Percentiles rank a stretch among this genome's conserved stretches.
Conservation (phyloP, 306 rosid species). For the Quercus alba region DNA sequence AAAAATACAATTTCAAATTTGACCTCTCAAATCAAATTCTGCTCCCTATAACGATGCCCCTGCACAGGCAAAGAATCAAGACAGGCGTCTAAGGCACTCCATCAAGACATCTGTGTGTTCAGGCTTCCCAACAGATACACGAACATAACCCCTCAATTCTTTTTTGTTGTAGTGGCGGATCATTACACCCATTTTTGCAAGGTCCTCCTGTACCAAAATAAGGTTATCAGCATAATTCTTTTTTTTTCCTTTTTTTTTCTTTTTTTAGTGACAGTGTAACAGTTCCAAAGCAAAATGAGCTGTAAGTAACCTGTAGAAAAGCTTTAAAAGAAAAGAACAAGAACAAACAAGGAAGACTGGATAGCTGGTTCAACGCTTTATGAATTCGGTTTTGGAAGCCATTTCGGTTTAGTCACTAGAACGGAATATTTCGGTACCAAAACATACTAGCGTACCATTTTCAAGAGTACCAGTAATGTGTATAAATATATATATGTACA, state of each 20-base stretch:
- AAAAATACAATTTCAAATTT: background rate
- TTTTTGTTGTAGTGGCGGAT: constrained; percentile 90
- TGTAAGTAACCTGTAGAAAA: background rate
- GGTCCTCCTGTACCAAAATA: constrained; percentile 62
- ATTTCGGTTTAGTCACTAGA: too few relatives aligned
- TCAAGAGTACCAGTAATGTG: too few relatives aligned
- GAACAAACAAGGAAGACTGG: background rate
- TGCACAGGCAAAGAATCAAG: constrained; percentile 5
- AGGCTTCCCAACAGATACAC: constrained; percentile 93
- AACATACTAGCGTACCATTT: too few relatives aligned
- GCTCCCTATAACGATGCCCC: background rate
- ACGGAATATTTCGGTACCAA: too few relatives aligned
- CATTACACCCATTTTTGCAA: constrained; percentile 95
- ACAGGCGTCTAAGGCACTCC: constrained; percentile 53
- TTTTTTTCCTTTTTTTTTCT: background rate
- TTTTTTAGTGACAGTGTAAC: background rate
- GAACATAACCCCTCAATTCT: constrained; percentile 86
- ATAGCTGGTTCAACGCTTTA: too few relatives aligned
- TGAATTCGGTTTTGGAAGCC: too few relatives aligned
- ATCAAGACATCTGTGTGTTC: constrained; percentile 75
- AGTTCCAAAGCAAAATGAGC: background rate
- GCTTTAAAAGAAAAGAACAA: background rate
- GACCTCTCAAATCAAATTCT: too few relatives aligned
- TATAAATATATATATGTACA: too few relatives aligned
- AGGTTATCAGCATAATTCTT: background rate